These are phyloP conservation scores for Scenedesmus sp. DNA, from an alignment of 163 green algal genomes.

Conservation along the genomic window DNA sequence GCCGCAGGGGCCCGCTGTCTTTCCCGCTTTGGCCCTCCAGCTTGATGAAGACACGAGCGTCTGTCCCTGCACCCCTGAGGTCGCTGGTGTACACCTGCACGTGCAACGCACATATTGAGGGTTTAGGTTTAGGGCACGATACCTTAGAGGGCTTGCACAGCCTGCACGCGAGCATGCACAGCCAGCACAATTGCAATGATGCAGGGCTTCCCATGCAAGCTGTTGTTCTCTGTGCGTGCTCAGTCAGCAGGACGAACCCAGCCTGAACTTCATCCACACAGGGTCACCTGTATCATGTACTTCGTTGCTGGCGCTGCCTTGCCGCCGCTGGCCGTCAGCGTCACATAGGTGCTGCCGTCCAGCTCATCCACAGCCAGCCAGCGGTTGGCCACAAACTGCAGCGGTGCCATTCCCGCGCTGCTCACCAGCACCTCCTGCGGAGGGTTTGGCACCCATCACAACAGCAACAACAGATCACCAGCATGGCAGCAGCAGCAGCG, in stretches of 20 bases:
- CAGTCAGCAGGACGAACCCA: background rate
- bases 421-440: constrained; percentile 64
- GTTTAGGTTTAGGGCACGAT: too few species aligned
- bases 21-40: constrained; percentile 62
- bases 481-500: background rate
- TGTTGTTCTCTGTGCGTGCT: too few species aligned
- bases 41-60: constrained; percentile 76
- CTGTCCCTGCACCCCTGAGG: constrained; percentile 73
- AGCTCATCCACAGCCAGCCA: constrained; percentile 68
- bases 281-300: constrained; percentile 56
- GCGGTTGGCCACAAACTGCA: constrained; percentile 68
- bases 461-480: background rate
- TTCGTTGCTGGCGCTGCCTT: constrained; percentile 44
- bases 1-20: constrained; percentile 39
- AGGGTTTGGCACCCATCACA: background rate
- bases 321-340: constrained; percentile 55
- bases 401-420: constrained; percentile 53
- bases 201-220: too few species aligned
- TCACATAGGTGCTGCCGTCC: constrained; percentile 63
- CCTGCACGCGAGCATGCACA: too few species aligned
- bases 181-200: too few species aligned
- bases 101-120: background rate
- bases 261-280: too few species aligned
- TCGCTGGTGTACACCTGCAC: constrained; percentile 70
- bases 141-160: too few species aligned